Evolutionary conservation across 768 basidiomycete species (phyloP), one percentile per base, ranked within the genome.

Genomic region (Pleurotus salmoneostramineus): DNA sequence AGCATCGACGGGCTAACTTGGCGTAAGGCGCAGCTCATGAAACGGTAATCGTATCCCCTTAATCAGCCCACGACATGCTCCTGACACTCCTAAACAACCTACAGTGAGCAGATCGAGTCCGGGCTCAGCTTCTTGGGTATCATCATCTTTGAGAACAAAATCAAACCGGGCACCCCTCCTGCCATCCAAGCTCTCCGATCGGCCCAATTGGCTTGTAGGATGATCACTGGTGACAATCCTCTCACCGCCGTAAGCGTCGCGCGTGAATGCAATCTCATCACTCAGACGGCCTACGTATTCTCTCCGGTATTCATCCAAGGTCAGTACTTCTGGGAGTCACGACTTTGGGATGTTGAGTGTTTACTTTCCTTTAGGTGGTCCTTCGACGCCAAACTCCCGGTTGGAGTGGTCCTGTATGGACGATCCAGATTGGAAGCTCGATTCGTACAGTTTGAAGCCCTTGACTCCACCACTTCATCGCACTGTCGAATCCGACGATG

Each of bases 161-260:
- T 99, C 60, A 99, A 99, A 66, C 84, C 89, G 3, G 94, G 91
- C 6, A 98, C 96, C 0, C 77, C 91, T 0, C 89, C 93, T 34
- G 93, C 91, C 5, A 97, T 99, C 46, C 89, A 93, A 60, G 87
- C 87, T 0, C 79, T 99, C 12, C 87, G 95, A 54, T 79, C 82
- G 1, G 97, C 97, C 1, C 94, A 98, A 73, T 74, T 99, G 37
- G 91, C 93, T 15, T 95, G 93, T 65, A 81, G 95, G 62, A 98
- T 99, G 97, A 95, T 97, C 51, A 99, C 97, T 0, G 97, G 97
- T 7, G 97, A 99, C 67, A 99, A 99, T 62, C 88, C 95, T 34
- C 77, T 97, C 42, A 99, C 97, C 5, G 97, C 96, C 4, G 91
- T 98, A 65, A 97, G 95, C 63, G 96, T 99, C 37, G 97, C 95